These are phyloP conservation scores for Trichoderma endophyticum DNA, from an alignment of 2,329 filamentous ascomycete genomes.

Conservation along the genomic window DNA sequence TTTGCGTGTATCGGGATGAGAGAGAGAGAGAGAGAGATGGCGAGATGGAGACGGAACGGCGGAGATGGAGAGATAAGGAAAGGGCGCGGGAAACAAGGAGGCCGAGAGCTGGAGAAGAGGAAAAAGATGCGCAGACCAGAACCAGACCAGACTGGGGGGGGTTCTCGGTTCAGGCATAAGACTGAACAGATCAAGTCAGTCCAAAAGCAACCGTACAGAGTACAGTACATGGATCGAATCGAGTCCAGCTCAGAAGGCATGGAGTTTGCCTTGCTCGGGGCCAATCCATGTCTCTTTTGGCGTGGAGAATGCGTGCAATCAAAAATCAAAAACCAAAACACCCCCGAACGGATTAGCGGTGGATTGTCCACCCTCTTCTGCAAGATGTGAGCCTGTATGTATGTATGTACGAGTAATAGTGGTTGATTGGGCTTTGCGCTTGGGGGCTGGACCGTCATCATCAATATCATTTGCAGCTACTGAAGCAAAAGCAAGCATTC, in stretches of 20 bases:
- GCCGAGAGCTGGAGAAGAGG: neutral
- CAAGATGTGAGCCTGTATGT: neutral
- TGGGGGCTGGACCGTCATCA: neutral
- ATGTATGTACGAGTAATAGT: neutral
- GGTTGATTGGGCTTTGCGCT: neutral
- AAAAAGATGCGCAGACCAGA: neutral
- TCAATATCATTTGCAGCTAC: neutral
- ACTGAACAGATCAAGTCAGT: neutral
- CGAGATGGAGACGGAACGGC: conserved; percentile 1
- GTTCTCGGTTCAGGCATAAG: neutral
- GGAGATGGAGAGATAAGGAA: neutral
- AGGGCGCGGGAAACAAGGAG: neutral
- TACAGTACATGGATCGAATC: neutral
- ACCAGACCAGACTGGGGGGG: neutral
- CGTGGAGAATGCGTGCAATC: conserved; percentile 12
- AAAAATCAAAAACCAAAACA: neutral
- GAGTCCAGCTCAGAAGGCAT: neutral
- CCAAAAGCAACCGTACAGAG: neutral
- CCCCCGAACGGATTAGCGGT: conserved; percentile 10
- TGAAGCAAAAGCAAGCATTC: neutral
- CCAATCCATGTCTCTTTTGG: neutral
- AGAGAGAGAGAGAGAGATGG: neutral
- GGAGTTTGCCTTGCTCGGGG: neutral
- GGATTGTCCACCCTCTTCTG: neutral
- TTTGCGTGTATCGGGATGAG: neutral